These are phyloP conservation scores for Ambrosia hybrid DNA, from an alignment of 140 eudicot genomes.

Conservation along the genomic window DNA sequence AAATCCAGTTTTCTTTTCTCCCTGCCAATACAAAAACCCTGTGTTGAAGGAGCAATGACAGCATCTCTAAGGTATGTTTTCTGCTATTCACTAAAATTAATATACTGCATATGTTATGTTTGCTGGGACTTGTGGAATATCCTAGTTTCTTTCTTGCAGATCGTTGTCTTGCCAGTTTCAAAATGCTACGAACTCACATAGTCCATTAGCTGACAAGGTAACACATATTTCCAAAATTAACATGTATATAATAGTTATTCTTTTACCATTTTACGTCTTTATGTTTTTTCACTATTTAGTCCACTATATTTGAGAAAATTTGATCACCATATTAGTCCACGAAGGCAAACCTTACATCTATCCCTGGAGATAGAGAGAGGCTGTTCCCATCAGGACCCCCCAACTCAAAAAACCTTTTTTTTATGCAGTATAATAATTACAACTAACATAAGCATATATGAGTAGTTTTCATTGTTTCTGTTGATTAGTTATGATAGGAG, in stretches of 20 bases:
- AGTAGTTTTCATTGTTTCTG: too few relatives aligned
- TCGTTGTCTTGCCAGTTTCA: constrained; percentile 56
- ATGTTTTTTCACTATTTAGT: too few relatives aligned
- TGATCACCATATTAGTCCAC: too few relatives aligned
- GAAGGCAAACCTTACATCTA: too few relatives aligned
- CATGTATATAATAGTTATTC: constrained; percentile 1
- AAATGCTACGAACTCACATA: constrained; percentile 41
- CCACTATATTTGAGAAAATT: too few relatives aligned
- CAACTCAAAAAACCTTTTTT: too few relatives aligned
- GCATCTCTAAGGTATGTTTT: constrained; percentile 52
- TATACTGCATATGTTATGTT: constrained; percentile 4
- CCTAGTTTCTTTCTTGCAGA: constrained; percentile 37
- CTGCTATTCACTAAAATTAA: neutral
- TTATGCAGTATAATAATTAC: too few relatives aligned
- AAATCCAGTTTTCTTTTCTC: constrained; percentile 68
- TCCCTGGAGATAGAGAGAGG: too few relatives aligned
- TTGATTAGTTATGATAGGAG: too few relatives aligned
- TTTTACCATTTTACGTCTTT: neutral
- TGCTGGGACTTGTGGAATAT: constrained; percentile 5
- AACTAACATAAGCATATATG: too few relatives aligned
- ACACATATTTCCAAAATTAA: neutral
- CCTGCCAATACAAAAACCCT: constrained; percentile 63
- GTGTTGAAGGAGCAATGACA: constrained; percentile 50
- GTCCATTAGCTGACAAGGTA: constrained; percentile 81
- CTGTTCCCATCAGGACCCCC: too few relatives aligned